Evolutionary conservation across 352 stramenopile genomes (phyloP), one percentile per base, ranked within the genome.

Genomic region (Aphanomyces astaci): DNA sequence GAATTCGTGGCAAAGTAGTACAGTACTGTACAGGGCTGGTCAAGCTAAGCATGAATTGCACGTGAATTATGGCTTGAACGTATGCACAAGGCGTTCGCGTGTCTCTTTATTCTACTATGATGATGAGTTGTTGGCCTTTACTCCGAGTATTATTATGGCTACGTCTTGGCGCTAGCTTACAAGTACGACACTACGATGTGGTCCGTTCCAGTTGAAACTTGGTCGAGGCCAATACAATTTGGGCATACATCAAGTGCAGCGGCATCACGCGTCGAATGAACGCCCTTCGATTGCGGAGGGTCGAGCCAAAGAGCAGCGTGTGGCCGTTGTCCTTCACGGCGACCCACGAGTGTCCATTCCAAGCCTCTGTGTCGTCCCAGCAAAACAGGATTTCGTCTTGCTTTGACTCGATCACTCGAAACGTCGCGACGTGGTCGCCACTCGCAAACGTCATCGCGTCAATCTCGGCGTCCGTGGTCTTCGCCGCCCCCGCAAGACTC

Each of bases 281-380:
- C 13, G 4, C 30, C 25, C 11, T 22, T 1, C 30, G 31, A 10
- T 39, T 30, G 13, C 5, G 15, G 15, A 66, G 22, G 9, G 33
- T 66, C 46, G 59, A 31, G 4, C 31, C 59, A 36, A 43, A 66
- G 5, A 52, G 17, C 15, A 66, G 2, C 25, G 32, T 53, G 59
- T 30, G 36, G 24, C 59, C 59, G 30, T 52, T n/a, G 40, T 66
- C 59, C 22, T 9, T 25, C 10, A 66, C 33, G 17, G 45, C 28
- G 1, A 66, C 19, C 59, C 59, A 66, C 46, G 59, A 66, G 46
- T 66, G 15, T 15, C 59, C 59, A 36, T 39, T 30, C 5, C 17
- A 22, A 4, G 19, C 27, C 24, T 36, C 25, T 7, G 15, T 52
- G 10, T 52, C 22, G 22, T 55, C 27, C 56, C 56, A 66, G 9